Conservation (phyloP, 768 basidiomycete species). For the Mycena polygramma region DNA sequence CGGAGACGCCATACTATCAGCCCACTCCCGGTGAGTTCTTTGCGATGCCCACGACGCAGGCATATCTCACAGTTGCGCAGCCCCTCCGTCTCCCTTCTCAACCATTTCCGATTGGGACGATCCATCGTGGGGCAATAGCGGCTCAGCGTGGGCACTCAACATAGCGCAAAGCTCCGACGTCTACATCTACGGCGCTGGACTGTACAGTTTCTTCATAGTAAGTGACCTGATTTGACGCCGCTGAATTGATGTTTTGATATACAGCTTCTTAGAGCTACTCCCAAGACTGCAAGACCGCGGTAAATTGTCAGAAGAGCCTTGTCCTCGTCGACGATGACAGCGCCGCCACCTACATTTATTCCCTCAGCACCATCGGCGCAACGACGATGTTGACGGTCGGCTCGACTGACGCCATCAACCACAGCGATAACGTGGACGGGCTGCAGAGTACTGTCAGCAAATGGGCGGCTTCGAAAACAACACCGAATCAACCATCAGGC, state of each 20-base stretch:
- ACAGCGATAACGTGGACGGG: slow-evolving; percentile 50
- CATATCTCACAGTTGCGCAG: slow-evolving; percentile 6
- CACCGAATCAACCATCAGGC: slow-evolving; percentile 13
- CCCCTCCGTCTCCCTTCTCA: slow-evolving; percentile 55
- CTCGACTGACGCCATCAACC: slow-evolving; percentile 45
- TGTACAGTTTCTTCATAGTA: slow-evolving; percentile 61
- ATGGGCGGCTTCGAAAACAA: slow-evolving; percentile 34
- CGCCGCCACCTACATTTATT: slow-evolving; percentile 51
- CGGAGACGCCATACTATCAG: slow-evolving; percentile 65
- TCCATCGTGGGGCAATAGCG: slow-evolving; percentile 47
- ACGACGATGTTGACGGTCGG: slow-evolving; percentile 51
- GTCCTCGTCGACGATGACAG: slow-evolving; percentile 50
- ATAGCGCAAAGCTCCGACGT: slow-evolving; percentile 54
- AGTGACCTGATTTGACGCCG: slow-evolving; percentile 15
- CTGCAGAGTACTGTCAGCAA: slow-evolving; percentile 47
- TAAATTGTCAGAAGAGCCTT: slow-evolving; percentile 53
- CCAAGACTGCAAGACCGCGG: slow-evolving; percentile 47
- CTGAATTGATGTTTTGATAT: slow-evolving; percentile 10
- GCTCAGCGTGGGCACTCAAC: slow-evolving; percentile 56
- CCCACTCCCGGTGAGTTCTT: slow-evolving; percentile 46
- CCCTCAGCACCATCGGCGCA: slow-evolving; percentile 54
- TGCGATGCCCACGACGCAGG: neutral
- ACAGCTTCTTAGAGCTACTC: slow-evolving; percentile 49
- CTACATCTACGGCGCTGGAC: slow-evolving; percentile 57
- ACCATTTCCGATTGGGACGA: slow-evolving; percentile 49